A percentile compares a stretch with the other conserved stretches of the same genome.
phyloP scores from a whole-genome alignment of 352 stramenopile species.

The Globisporangium acanthophoron region DNA sequence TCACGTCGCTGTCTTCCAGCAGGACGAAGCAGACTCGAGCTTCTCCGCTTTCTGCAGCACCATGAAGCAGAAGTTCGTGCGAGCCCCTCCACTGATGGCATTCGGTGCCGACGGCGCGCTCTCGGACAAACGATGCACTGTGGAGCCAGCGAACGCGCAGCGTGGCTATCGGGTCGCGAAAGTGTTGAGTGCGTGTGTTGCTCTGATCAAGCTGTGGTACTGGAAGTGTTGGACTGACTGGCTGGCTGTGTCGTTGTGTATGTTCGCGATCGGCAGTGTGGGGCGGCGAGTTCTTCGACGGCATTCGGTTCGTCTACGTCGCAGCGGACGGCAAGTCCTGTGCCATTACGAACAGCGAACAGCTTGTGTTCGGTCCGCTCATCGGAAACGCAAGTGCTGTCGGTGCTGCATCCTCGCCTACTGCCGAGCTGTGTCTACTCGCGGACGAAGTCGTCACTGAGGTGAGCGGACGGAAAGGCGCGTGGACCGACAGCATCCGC shows the following conservation, averaged over 20 bases:
- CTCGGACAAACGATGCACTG: constrained; percentile 21
- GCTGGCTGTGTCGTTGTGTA: constrained; percentile 2
- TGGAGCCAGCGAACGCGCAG: constrained; percentile 27
- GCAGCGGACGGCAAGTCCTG: constrained; percentile 14
- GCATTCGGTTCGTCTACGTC: constrained; percentile 56
- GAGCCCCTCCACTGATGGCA: constrained; percentile 32
- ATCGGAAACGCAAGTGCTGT: constrained; percentile 46
- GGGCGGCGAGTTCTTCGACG: constrained; percentile 66
- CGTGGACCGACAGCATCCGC: constrained; percentile 64
- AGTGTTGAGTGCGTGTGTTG: constrained; percentile 41
- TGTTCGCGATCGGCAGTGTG: constrained; percentile 45
- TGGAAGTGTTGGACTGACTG: background rate
- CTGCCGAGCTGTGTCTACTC: constrained; percentile 30
- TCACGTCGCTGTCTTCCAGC: constrained; percentile 38
- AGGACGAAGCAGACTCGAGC: background rate
- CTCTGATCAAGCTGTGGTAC: background rate
- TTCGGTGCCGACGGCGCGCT: constrained; percentile 27
- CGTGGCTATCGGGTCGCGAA: constrained; percentile 44
- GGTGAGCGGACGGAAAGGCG: constrained; percentile 58
- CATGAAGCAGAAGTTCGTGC: constrained; percentile 46
- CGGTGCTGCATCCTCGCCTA: constrained; percentile 20
- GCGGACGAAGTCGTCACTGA: constrained; percentile 40
- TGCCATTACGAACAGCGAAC: constrained; percentile 4
- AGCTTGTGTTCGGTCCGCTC: constrained; percentile 28
- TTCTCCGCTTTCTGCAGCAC: constrained; percentile 22